Evolutionary conservation across 192 early-diverging fungal species (phyloP), one percentile per base, ranked within the genome.

Genomic region (Coemansia asiatica): DNA sequence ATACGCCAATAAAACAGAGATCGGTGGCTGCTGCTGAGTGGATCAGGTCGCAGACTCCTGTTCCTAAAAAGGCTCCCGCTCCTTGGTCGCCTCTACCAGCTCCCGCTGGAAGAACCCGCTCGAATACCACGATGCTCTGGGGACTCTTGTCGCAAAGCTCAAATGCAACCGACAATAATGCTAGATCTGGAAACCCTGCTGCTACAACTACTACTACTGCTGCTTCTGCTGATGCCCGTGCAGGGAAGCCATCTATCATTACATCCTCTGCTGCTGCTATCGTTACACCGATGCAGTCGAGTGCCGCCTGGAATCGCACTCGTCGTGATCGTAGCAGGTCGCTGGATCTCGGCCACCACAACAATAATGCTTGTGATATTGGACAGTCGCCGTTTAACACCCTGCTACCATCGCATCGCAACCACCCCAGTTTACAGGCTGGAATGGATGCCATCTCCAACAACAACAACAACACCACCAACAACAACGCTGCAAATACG

Each of bases 241-340:
- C 31, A 33, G 31, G 8, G 31, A 6, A 3, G 31, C 31, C 31
- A 8, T 8, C 31, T 33, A 8, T 33, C 40, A 44, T 44, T 2
- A 44, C 40, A 15, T 44, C 40, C 9, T 44, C 40, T 44, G 40
- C 40, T 6, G 40, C 16, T 13, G 40, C 40, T 18, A 44, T 18
- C 40, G 16, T 18, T 44, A 44, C 40, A 1, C 16, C 40, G 9
- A 2, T 44, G 13, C 40, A 44, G 0, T 15, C 9, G 40, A 44
- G 40, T 13, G 16, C 16, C 16, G 16, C 16, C 8, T 44, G 40
- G 40, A 44, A 44, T 13, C 40, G 40, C 16, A 13, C 13, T 6
- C 50, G 50, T 22, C 75, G 67, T 33, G 75, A 78, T 58, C 66
- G 75, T 22, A 78, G 75, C 28, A 56, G 75, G 38, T 78, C 75